Base-by-base conservation (phyloP, 805 yeast genomes). In the Kockiozyma suomiensis region DNA sequence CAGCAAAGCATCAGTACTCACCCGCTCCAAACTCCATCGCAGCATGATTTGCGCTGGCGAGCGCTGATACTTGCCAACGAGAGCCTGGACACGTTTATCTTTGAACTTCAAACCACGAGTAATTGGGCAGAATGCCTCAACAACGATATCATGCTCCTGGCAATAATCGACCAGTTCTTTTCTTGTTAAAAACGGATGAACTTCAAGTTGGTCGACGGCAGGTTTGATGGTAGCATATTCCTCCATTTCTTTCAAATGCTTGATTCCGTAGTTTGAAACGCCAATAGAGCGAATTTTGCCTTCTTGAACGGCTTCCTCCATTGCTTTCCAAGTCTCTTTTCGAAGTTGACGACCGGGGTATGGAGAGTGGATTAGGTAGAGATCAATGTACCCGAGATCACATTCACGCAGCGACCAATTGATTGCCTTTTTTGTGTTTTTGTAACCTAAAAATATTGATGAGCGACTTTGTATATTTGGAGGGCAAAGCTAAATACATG, bases 101-200 rank as follows among this genome's bases (percentile, higher is more conserved):
- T 72, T 61, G 72, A 67, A 67, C 46, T 60, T 62, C 32, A 54
- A 50, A 8, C 69, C 70, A 8, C 81, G 81, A 1, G 87, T 85
- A 69, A 91, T 80, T 6, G 97, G 97, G 6, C 94, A 85, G 74
- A 82, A 91, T 0, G 96, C 92, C 71, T 88, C 90, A 10, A 86
- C 82, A 4, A 78, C 74, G 42, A 91, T 81, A 47, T 78, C 83
- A 58, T 85, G 73, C 15, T 77, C 69, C 33, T 78, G 76, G 70
- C 88, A 84, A 73, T 76, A 87, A 55, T 84, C 81, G 23, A 87
- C 83, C 58, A 90, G 77, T 53, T 85, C 84, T 55, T 78, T 74
- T 67, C 87, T 74, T 75, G 86, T 88, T 68, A 86, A 77, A 92
- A 94, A 88, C 21, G 94, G 96, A 61, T 90, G 88, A 53, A 89